These are phyloP conservation scores for Beauveria asiatica DNA, from an alignment of 2,329 filamentous ascomycete genomes.

Conservation along the genomic window DNA sequence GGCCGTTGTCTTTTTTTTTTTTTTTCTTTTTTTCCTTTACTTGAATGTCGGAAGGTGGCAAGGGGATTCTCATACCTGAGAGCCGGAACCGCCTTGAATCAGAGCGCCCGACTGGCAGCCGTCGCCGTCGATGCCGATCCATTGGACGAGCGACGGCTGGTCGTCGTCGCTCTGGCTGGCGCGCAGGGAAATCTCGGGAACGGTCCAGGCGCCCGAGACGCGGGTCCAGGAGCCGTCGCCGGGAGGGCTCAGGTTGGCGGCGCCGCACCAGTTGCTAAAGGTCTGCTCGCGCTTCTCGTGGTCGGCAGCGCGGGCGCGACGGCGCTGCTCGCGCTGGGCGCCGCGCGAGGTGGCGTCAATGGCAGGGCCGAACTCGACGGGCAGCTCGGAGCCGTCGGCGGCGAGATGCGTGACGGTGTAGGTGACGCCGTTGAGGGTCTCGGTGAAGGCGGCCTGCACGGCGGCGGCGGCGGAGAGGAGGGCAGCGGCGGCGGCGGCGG, in stretches of 20 bases:
- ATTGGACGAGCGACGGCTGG: neutral
- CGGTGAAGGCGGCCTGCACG: neutral
- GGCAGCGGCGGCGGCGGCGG: neutral
- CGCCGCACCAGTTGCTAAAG: constrained; percentile 5
- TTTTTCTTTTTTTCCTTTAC: neutral
- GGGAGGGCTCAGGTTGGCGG: neutral
- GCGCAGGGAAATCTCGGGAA: neutral
- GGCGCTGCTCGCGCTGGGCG: constrained; percentile 17
- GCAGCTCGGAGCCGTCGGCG: constrained; percentile 4
- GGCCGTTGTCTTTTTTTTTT: neutral
- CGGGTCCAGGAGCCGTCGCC: neutral
- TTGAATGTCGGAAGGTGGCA: neutral
- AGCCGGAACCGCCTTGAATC: neutral
- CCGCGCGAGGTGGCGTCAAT: neutral
- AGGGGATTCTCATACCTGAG: neutral
- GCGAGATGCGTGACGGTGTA: constrained; percentile 5
- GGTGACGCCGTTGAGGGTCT: constrained; percentile 3
- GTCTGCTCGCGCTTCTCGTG: constrained; percentile 16
- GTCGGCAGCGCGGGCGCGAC: constrained; percentile 23
- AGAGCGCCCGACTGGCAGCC: neutral
- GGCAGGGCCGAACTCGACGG: neutral
- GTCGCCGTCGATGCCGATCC: constrained; percentile 6
- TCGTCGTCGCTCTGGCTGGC: neutral
- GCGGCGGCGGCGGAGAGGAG: constrained; percentile 1
- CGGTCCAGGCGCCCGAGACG: neutral